These are phyloP conservation scores for Solanum hybrid DNA, from an alignment of 305 asterid species.

Conservation along the genomic window DNA sequence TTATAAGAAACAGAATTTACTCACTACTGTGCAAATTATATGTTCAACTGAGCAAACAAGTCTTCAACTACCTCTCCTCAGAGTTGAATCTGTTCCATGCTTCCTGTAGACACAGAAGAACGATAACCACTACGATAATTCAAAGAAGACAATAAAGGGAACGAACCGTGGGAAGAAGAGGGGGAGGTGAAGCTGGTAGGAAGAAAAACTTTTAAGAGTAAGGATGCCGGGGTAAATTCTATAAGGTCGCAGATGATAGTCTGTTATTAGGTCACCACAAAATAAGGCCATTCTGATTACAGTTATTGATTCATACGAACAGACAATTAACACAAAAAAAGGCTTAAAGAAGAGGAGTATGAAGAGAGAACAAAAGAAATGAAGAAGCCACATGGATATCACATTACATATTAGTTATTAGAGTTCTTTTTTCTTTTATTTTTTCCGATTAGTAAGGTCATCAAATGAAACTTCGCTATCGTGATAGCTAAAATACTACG, in stretches of 20 bases:
- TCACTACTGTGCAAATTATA: constrained; percentile 11
- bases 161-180: background rate
- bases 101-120: constrained; percentile 19
- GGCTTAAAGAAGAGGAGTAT: background rate
- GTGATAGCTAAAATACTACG: background rate
- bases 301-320: background rate
- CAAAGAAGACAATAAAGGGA: background rate
- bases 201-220: background rate
- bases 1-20: background rate
- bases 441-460: background rate
- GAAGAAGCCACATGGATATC: background rate
- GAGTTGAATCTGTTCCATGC: constrained; percentile 36
- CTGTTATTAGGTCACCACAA: background rate
- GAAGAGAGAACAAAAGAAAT: background rate
- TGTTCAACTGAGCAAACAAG: constrained; percentile 11
- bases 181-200: background rate
- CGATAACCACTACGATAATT: background rate
- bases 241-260: background rate
- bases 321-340: background rate
- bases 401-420: background rate
- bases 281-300: background rate
- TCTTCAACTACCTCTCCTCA: constrained; percentile 29
- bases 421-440: background rate
- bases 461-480: background rate
- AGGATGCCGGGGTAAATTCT: background rate